Conservation (phyloP, 2,329 filamentous ascomycete species). For the Bipolaris cookei region DNA sequence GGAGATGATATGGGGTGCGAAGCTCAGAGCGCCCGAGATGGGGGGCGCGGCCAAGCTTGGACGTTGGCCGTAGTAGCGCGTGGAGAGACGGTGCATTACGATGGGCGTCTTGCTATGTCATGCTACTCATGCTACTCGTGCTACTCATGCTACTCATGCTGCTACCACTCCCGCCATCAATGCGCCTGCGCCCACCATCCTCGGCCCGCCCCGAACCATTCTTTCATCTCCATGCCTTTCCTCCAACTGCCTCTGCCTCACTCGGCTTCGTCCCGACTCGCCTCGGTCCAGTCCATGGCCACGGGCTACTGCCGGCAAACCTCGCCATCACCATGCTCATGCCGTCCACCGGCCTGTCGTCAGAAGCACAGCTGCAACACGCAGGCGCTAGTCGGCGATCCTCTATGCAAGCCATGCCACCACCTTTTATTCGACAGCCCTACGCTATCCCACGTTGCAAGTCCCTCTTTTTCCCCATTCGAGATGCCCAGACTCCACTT, state of each 20-base stretch:
- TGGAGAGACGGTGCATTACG: constrained; percentile 2
- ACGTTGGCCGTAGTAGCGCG: constrained; percentile 9
- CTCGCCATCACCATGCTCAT: neutral
- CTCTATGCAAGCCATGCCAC: constrained; percentile 22
- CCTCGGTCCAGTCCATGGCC: neutral
- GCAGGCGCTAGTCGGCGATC: constrained; percentile 23
- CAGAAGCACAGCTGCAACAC: constrained; percentile 8
- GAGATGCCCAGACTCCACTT: constrained; percentile 10
- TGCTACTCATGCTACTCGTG: neutral
- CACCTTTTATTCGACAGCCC: constrained; percentile 38
- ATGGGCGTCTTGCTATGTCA: neutral
- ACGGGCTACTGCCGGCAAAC: too few species aligned
- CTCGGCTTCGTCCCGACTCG: neutral
- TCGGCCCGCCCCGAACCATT: constrained; percentile 11
- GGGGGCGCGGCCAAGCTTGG: constrained; percentile 10
- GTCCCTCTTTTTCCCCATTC: constrained; percentile 39
- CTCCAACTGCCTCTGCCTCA: neutral
- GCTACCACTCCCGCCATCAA: too few species aligned
- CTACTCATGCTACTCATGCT: neutral
- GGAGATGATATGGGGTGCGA: constrained; percentile 14
- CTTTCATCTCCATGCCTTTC: neutral
- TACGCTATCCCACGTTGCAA: constrained; percentile 20
- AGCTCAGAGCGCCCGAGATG: constrained; percentile 3
- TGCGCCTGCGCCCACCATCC: neutral
- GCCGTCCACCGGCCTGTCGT: neutral